Evolutionary conservation across 768 basidiomycete genomes (phyloP).

Genomic region (Lactarius vividus): DNA sequence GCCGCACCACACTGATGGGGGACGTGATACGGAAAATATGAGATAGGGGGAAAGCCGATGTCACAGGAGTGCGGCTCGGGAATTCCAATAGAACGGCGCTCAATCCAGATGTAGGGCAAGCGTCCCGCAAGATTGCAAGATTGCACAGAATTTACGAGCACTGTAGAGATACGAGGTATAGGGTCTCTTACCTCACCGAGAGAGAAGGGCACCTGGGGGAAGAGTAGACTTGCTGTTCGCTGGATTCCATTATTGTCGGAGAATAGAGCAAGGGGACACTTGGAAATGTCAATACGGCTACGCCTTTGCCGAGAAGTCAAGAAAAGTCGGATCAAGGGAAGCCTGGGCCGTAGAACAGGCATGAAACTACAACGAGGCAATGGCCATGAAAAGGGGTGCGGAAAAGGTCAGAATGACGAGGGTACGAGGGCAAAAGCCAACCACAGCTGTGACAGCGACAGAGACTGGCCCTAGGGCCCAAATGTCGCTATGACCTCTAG

Average conservation of each 20-base stretch:
- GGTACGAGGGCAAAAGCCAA: neutral
- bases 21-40: constrained; percentile 23
- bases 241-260: constrained; percentile 22
- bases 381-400: constrained; percentile 3
- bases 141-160: neutral
- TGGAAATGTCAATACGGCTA: constrained; percentile 1
- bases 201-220: neutral
- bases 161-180: constrained; percentile 1
- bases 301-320: constrained; percentile 10
- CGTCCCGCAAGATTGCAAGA: constrained; percentile 8
- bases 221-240: neutral
- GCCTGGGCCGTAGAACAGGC: constrained; percentile 12
- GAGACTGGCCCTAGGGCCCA: constrained; percentile 1
- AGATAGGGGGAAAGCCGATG: constrained; percentile 24
- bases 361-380: constrained; percentile 16
- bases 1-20: constrained; percentile 23
- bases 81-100: constrained; percentile 16
- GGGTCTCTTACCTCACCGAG: neutral
- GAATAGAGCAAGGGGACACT: constrained; percentile 5
- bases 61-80: constrained; percentile 19
- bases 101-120: constrained; percentile 3
- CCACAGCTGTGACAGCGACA: neutral
- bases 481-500: neutral
- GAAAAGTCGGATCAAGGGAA: constrained; percentile 9
- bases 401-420: constrained; percentile 9